phyloP scores from a whole-genome alignment of 306 rosid genomes.

The Arachis stenosperma region DNA sequence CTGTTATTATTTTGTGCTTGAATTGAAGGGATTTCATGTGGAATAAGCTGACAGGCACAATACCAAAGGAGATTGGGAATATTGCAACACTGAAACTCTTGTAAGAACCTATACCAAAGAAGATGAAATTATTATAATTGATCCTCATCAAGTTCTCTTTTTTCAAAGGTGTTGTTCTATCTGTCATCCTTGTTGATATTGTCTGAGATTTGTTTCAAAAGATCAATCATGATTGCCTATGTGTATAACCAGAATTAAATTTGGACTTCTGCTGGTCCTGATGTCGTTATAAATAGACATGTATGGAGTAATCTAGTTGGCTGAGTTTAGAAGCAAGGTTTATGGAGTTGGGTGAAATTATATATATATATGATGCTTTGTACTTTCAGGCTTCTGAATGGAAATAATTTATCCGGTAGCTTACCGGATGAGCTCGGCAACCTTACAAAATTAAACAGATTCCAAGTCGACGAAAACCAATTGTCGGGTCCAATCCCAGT shows the following conservation, averaged over 20 bases:
- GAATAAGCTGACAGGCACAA: slow-evolving; percentile 71
- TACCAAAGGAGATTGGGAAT: slow-evolving; percentile 86
- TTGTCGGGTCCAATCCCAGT: slow-evolving; percentile 60
- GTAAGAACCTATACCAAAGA: slow-evolving; percentile 57
- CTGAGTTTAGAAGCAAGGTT: slow-evolving; percentile 7
- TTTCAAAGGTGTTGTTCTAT: slow-evolving; percentile 32
- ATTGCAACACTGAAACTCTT: slow-evolving; percentile 62
- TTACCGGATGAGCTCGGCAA: slow-evolving; percentile 67
- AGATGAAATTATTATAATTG: slow-evolving; percentile 35
- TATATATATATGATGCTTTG: slow-evolving; percentile 22
- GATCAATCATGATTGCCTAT: slow-evolving; percentile 11
- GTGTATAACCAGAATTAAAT: slow-evolving; percentile 12
- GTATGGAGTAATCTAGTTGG: slow-evolving; percentile 6
- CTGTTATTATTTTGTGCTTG: slow-evolving; percentile 35
- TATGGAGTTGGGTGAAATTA: neutral
- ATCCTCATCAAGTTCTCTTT: slow-evolving; percentile 32
- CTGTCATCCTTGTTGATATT: neutral
- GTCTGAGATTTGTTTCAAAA: slow-evolving; percentile 26
- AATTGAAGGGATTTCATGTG: slow-evolving; percentile 87
- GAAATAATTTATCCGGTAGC: slow-evolving; percentile 60
- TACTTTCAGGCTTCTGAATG: slow-evolving; percentile 58
- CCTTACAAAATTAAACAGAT: slow-evolving; percentile 50
- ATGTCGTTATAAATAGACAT: slow-evolving; percentile 19
- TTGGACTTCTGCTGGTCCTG: slow-evolving; percentile 13
- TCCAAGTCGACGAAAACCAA: slow-evolving; percentile 59